Percentiles rank a stretch among this genome's conserved stretches.
phyloP scores from a whole-genome alignment of 257 asterid genomes.

The Solanum piurae region DNA sequence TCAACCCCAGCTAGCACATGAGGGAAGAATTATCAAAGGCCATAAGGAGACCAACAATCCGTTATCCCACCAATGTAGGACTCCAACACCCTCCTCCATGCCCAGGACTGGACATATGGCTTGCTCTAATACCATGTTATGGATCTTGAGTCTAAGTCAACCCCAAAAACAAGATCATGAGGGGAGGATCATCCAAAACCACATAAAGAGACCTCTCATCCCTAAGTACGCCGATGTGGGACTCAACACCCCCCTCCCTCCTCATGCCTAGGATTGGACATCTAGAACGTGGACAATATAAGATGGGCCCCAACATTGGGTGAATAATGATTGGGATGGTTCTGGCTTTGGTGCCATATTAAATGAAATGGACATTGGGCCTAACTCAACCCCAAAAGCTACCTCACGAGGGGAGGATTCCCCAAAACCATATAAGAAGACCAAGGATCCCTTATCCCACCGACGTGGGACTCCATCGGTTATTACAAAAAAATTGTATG shows the following conservation, averaged over 20 bases:
- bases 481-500: neutral
- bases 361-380: neutral
- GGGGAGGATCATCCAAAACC: neutral
- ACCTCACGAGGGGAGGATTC: neutral
- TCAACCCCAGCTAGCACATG: neutral
- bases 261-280: neutral
- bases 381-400: neutral
- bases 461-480: neutral
- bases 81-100: neutral
- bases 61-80: neutral
- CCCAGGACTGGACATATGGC: neutral
- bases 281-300: neutral
- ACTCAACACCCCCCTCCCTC: neutral
- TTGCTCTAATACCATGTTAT: neutral
- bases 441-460: neutral
- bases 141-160: neutral
- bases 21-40: neutral
- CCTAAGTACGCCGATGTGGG: neutral
- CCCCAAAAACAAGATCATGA: neutral
- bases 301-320: neutral
- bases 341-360: neutral
- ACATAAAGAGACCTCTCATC: neutral
- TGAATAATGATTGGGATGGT: neutral
- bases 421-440: neutral
- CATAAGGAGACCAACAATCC: neutral